A percentile compares a stretch with the other conserved stretches of the same genome.
Conservation (phyloP, 371 early-diverging fungal species). For the Mortierella sp. region DNA sequence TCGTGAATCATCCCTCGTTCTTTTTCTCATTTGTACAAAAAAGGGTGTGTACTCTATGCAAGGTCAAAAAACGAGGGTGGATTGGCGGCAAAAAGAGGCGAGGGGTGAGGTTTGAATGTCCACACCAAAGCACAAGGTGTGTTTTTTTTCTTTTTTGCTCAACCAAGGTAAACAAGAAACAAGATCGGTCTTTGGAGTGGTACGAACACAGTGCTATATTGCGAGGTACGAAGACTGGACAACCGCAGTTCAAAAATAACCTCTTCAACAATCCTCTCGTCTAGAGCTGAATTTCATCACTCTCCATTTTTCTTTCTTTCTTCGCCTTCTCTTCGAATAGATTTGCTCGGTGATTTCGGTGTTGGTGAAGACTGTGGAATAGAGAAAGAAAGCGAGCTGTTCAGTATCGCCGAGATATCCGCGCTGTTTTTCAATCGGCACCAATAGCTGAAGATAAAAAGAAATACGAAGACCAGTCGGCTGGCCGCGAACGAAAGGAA, state of each 20-base stretch:
- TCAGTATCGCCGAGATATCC: neutral
- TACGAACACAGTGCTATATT: neutral
- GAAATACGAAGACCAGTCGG: no score
- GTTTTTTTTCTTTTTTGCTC: neutral
- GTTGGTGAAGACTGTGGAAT: neutral
- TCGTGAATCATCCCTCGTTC: neutral
- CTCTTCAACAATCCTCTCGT: neutral
- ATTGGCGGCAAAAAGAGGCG: neutral
- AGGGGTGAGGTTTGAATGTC: neutral
- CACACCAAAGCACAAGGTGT: neutral
- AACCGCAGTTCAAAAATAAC: neutral
- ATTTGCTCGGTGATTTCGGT: neutral
- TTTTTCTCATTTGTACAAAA: neutral
- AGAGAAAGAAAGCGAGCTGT: neutral
- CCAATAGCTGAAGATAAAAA: slow-evolving; percentile 11
- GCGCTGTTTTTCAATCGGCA: slow-evolving; percentile 26
- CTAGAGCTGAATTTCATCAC: neutral
- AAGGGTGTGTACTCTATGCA: neutral
- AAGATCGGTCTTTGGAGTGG: slow-evolving; percentile 4
- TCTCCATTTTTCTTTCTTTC: neutral
- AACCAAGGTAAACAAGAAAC: neutral
- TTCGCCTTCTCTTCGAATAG: neutral
- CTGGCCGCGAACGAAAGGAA: neutral
- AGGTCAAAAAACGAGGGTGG: neutral
- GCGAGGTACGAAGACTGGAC: neutral